These are phyloP conservation scores for Parachaetomium inaequale DNA, from an alignment of 495 filamentous ascomycete species.

Conservation along the genomic window DNA sequence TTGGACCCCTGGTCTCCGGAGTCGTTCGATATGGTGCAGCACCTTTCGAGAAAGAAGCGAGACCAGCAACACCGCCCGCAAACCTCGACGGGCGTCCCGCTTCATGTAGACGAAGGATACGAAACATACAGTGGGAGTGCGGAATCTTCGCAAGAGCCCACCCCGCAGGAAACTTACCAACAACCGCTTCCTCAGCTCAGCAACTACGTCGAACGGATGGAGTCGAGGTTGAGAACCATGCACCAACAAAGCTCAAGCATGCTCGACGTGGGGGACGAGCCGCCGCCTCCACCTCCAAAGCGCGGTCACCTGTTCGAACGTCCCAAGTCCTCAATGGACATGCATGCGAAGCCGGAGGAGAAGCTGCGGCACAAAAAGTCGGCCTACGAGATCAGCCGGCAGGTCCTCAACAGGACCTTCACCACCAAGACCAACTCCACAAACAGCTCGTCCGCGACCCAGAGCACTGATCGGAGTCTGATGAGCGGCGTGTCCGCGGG, in stretches of 20 bases:
- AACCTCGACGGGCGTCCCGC: conserved; percentile 67
- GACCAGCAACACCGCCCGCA: conserved; percentile 52
- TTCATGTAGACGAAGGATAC: conserved; percentile 52
- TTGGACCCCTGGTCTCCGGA: conserved; percentile 89
- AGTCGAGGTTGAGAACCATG: conserved; percentile 69
- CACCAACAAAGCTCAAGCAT: conserved; percentile 55
- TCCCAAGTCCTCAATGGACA: conserved; percentile 51
- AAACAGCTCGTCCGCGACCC: conserved; percentile 66
- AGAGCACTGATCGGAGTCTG: conserved; percentile 73
- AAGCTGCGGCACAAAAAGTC: conserved; percentile 64
- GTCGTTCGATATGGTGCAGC: conserved; percentile 65
- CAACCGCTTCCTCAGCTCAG: conserved; percentile 62
- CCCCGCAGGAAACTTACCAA: conserved; percentile 39
- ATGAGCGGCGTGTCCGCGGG: conserved; percentile 93
- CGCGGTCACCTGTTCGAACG: conserved; percentile 39
- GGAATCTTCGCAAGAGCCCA: conserved; percentile 40
- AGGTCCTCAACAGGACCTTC: conserved; percentile 67
- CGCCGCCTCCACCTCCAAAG: conserved; percentile 64
- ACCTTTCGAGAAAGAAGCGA: conserved; percentile 37
- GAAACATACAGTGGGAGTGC: conserved; percentile 50
- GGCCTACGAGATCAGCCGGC: conserved; percentile 73
- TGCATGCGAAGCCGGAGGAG: conserved; percentile 26
- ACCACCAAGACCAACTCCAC: conserved; percentile 87
- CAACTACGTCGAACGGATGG: conserved; percentile 88
- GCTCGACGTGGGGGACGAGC: conserved; percentile 43